Evolutionary conservation across 805 yeast species (phyloP), one percentile per base, ranked within the genome.

Genomic region (Naumovozyma castellii): DNA sequence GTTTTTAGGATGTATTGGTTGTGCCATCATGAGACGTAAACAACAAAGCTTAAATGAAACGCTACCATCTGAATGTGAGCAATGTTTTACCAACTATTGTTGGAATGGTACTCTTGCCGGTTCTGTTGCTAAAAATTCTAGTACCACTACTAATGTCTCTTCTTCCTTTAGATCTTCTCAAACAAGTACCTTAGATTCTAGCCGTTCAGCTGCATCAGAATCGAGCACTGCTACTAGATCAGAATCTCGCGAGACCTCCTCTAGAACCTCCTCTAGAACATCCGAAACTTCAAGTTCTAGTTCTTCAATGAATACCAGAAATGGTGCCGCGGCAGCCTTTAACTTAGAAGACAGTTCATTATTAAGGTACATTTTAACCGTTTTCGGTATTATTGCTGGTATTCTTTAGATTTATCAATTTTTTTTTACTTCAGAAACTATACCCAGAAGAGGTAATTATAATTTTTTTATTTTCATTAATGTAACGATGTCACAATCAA

Each of bases 1-100:
- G 29, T 85, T 84, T 78, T 65, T 75, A 37, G 73, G 78, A 9
- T 85, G 95, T 66, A 72, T 85, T 34, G 83, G 84, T 3, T 85
- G 95, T 67, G 95, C 94, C 8, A 72, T 85, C 35, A 71, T 85
- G 48, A 80, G 84, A 63, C 76, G 95, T 58, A 74, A 80, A 35
- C 79, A 80, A 53, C 92, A 85, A 62, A 71, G 90, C 54, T 62
- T 70, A 28, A 77, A 78, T 30, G 61, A 68, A 34, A 68, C 73
- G 17, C 80, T 81, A 43, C 61, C 67, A n/a, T 76, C 69, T 1
- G 85, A 82, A 56, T 86, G 96, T 65, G 62, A 73, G 48, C 44
- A 65, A 39, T 86, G 96, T 59, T 84, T 85, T 59, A 61, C 65
- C 25, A 66, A 66, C 3, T 84, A 85, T 62, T 86, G 95, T 62